Percentiles rank a stretch among this genome's conserved stretches.
Evolutionary conservation across 306 rosid species (phyloP).

Genomic region (Arachis stenosperma): DNA sequence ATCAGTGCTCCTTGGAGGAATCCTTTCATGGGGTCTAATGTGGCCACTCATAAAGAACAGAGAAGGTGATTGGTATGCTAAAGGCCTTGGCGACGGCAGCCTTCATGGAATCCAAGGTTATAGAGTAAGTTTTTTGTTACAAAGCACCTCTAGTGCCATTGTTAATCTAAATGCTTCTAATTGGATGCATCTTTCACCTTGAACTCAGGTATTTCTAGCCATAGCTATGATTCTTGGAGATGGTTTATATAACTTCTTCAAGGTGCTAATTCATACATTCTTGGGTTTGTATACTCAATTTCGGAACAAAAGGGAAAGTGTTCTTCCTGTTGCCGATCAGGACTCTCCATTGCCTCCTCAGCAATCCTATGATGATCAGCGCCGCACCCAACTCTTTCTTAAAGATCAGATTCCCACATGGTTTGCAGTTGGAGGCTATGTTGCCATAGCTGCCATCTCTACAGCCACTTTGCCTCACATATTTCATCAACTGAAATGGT

Average conservation of each 20-base stretch:
- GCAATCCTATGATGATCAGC: constrained; percentile 48
- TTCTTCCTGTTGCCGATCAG: constrained; percentile 51
- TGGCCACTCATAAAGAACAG: constrained; percentile 55
- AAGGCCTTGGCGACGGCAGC: constrained; percentile 23
- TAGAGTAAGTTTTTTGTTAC: constrained; percentile 43
- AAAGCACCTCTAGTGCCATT: neutral
- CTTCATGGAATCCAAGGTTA: constrained; percentile 57
- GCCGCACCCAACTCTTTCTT: constrained; percentile 53
- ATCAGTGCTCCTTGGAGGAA: constrained; percentile 60
- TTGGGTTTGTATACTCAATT: constrained; percentile 43
- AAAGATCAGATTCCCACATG: constrained; percentile 59
- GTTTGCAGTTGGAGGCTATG: constrained; percentile 54
- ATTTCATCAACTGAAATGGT: constrained; percentile 53
- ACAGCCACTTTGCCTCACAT: constrained; percentile 51
- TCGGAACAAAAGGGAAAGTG: constrained; percentile 30
- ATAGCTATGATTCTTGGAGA: constrained; percentile 60
- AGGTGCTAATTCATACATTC: constrained; percentile 48
- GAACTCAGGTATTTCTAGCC: constrained; percentile 56
- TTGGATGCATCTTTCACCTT: constrained; percentile 28
- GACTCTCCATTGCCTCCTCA: constrained; percentile 35
- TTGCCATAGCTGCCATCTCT: constrained; percentile 51
- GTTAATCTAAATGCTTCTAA: constrained; percentile 5
- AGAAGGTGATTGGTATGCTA: constrained; percentile 49
- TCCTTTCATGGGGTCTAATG: constrained; percentile 63
- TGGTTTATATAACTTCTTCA: constrained; percentile 58